Evolutionary conservation across 371 early-diverging fungal species (phyloP).

Genomic region (Mucor saturninus): DNA sequence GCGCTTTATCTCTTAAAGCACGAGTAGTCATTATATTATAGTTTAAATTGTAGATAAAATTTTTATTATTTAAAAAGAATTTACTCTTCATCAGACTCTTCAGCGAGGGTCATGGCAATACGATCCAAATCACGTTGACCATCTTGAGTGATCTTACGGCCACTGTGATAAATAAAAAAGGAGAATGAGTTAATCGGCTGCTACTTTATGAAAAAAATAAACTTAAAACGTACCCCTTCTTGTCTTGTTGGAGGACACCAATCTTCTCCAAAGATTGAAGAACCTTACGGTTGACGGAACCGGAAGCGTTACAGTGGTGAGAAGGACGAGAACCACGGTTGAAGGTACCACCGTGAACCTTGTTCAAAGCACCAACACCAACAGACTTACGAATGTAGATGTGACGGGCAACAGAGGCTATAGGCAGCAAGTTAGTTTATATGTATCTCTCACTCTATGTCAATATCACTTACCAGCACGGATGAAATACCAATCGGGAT

Average conservation of each 20-base stretch:
- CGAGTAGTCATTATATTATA: no score
- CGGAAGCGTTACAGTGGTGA: slow-evolving; percentile 88
- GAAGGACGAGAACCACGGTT: slow-evolving; percentile 96
- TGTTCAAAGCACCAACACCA: slow-evolving; percentile 95
- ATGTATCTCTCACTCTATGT: background rate
- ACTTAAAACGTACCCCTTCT: slow-evolving; percentile 69
- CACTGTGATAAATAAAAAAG: slow-evolving; percentile 4
- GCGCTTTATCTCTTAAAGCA: no score
- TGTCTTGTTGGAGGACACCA: slow-evolving; percentile 92
- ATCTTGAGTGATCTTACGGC: slow-evolving; percentile 52
- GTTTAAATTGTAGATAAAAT: background rate
- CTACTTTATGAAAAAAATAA: background rate
- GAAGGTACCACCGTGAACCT: slow-evolving; percentile 90
- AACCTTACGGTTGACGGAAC: slow-evolving; percentile 93
- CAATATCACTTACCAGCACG: slow-evolving; percentile 78
- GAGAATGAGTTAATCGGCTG: background rate
- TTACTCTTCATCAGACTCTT: slow-evolving; percentile 38
- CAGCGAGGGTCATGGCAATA: slow-evolving; percentile 57
- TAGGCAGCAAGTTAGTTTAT: background rate
- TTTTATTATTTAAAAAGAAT: slow-evolving; percentile 11
- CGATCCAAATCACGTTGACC: slow-evolving; percentile 87
- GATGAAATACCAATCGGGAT: slow-evolving; percentile 98
- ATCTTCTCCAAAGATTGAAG: slow-evolving; percentile 98
- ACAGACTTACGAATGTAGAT: slow-evolving; percentile 95
- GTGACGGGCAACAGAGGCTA: slow-evolving; percentile 96